Conservation (phyloP, 495 filamentous ascomycete genomes). For the Xylaria flabelliformis region DNA sequence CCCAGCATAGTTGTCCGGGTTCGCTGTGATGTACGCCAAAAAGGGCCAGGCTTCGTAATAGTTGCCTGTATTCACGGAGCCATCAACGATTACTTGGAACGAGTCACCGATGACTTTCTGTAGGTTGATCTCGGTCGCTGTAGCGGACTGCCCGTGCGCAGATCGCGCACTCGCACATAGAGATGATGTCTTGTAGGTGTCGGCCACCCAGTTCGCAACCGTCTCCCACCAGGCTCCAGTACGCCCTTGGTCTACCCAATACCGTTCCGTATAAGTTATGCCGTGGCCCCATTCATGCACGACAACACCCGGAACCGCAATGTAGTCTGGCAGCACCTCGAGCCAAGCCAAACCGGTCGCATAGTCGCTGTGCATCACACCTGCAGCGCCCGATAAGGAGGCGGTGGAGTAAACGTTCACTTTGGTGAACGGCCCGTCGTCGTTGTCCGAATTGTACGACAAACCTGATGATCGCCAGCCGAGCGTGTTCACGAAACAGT, state of each 20-base stretch:
- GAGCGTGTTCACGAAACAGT: constrained; percentile 43
- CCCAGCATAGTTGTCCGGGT: constrained; percentile 49
- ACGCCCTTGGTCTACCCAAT: constrained; percentile 46
- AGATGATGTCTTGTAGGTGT: constrained; percentile 44
- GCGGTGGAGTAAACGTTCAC: constrained; percentile 46
- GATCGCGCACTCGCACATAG: constrained; percentile 38
- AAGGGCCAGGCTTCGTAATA: constrained; percentile 51
- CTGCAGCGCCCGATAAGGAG: constrained; percentile 41
- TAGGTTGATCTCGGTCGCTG: constrained; percentile 41
- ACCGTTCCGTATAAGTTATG: constrained; percentile 41
- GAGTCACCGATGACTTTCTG: constrained; percentile 46
- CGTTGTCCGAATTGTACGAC: constrained; percentile 35
- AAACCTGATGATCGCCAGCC: constrained; percentile 48
- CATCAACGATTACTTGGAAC: constrained; percentile 49
- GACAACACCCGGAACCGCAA: constrained; percentile 37
- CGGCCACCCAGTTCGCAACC: constrained; percentile 48
- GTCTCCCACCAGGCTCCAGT: constrained; percentile 53
- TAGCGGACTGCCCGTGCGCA: constrained; percentile 33
- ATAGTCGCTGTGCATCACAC: constrained; percentile 40
- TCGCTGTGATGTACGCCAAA: constrained; percentile 49
- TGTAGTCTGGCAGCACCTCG: constrained; percentile 43
- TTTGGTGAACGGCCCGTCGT: constrained; percentile 44
- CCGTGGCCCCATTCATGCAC: constrained; percentile 52
- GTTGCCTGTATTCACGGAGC: constrained; percentile 29
- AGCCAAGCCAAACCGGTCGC: constrained; percentile 40